Evolutionary conservation across 352 stramenopile species (phyloP).

Genomic region (Lagenidium giganteum): DNA sequence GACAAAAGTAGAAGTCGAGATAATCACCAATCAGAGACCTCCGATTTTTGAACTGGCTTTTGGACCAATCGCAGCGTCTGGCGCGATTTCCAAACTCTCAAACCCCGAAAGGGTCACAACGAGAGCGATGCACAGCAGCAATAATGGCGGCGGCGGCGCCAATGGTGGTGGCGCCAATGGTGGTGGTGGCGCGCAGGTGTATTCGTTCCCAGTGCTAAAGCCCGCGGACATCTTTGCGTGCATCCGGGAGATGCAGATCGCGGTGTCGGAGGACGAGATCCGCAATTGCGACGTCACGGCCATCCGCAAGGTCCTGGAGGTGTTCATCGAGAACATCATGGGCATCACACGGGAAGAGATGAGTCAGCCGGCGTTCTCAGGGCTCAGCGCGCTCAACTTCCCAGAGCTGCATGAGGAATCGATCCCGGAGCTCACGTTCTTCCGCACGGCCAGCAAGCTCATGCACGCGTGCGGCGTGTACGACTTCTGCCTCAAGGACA

Average conservation of each 20-base stretch:
- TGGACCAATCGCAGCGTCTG: too few species aligned
- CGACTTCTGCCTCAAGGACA: conserved; percentile 93
- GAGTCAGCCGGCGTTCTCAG: conserved; percentile 84
- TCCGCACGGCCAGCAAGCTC: conserved; percentile 84
- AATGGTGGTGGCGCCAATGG: not conserved
- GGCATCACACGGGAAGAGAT: conserved; percentile 90
- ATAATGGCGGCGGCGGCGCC: conserved; percentile 2
- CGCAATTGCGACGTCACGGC: conserved; percentile 58
- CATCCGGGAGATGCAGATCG: conserved; percentile 88
- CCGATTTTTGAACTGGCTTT: too few species aligned
- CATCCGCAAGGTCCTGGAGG: conserved; percentile 86
- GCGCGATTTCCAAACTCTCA: too few species aligned
- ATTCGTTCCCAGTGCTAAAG: conserved; percentile 94
- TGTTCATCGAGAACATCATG: conserved; percentile 88
- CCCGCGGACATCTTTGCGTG: conserved; percentile 90
- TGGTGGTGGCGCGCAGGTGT: conserved; percentile 19
- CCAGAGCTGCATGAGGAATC: conserved; percentile 93
- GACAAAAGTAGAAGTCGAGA: too few species aligned
- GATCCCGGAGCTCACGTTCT: conserved; percentile 92
- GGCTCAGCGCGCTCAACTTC: conserved; percentile 74
- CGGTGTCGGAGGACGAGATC: conserved; percentile 87
- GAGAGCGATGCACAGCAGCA: too few species aligned
- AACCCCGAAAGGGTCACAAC: too few species aligned
- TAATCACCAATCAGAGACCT: too few species aligned
- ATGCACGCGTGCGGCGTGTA: conserved; percentile 89